These are phyloP conservation scores for Thalassiosira oceanica DNA, from an alignment of 352 stramenopile genomes.

Conservation along the genomic window DNA sequence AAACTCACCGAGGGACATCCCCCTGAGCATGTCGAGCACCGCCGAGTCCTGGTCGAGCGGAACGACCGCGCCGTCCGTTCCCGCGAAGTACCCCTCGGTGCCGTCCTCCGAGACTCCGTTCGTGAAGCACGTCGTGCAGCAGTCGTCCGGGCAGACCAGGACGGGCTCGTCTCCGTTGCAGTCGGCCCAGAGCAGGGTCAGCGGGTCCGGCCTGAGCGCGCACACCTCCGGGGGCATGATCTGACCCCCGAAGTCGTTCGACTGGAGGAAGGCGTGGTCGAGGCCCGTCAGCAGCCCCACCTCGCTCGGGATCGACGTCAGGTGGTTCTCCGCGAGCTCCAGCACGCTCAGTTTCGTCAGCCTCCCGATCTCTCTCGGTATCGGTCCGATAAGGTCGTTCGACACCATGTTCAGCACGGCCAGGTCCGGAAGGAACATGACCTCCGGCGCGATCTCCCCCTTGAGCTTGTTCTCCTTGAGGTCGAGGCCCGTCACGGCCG, in stretches of 20 bases:
- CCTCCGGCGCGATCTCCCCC: neutral
- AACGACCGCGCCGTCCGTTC: neutral
- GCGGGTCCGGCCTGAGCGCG: slow-evolving; percentile 7
- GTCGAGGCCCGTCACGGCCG: neutral
- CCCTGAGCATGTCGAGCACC: slow-evolving; percentile 11
- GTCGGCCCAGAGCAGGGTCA: slow-evolving; percentile 39
- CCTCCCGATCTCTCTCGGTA: slow-evolving; percentile 38
- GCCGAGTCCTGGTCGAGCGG: neutral
- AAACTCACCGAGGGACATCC: slow-evolving; percentile 7
- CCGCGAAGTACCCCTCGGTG: neutral
- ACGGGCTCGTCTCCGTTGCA: slow-evolving; percentile 4
- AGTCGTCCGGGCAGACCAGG: neutral
- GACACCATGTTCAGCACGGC: slow-evolving; percentile 23
- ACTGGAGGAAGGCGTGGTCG: slow-evolving; percentile 36
- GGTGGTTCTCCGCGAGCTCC: slow-evolving; percentile 63
- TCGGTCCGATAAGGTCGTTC: slow-evolving; percentile 30
- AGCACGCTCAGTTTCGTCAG: slow-evolving; percentile 32
- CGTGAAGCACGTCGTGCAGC: slow-evolving; percentile 1
- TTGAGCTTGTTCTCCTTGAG: neutral
- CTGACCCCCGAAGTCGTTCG: slow-evolving; percentile 29
- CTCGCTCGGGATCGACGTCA: slow-evolving; percentile 47
- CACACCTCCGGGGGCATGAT: slow-evolving; percentile 33
- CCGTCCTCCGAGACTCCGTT: neutral
- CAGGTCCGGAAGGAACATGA: slow-evolving; percentile 17
- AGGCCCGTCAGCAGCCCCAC: slow-evolving; percentile 36